Conservation (phyloP, 768 basidiomycete genomes). For the Leccinum obscurum region DNA sequence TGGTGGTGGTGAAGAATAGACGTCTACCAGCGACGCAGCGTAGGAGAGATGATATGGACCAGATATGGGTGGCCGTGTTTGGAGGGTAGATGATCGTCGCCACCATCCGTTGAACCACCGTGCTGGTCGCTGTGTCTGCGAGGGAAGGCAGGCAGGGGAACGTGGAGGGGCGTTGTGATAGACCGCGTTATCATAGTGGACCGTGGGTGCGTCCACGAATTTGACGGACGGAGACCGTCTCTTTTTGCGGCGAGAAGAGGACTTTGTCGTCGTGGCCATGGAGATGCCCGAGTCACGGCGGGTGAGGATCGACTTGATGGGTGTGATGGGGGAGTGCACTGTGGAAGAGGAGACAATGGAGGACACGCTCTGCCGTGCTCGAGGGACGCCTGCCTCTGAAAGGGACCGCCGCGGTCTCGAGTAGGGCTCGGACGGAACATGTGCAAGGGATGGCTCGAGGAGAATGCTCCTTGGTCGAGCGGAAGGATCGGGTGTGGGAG, state of each 20-base stretch:
- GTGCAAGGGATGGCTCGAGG: constrained; percentile 20
- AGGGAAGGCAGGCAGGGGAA: constrained; percentile 16
- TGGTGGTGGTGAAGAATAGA: constrained; percentile 15
- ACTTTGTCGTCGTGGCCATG: constrained; percentile 34
- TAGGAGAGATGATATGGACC: constrained; percentile 33
- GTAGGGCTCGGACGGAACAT: constrained; percentile 18
- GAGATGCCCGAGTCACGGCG: constrained; percentile 51
- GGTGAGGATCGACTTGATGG: constrained; percentile 59
- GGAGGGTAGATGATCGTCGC: constrained; percentile 18
- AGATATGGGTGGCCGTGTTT: constrained; percentile 31
- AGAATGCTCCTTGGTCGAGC: constrained; percentile 30
- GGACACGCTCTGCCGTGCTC: constrained; percentile 39
- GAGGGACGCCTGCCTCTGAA: constrained; percentile 22
- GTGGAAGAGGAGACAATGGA: constrained; percentile 39
- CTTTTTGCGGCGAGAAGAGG: constrained; percentile 25
- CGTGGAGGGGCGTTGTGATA: constrained; percentile 15
- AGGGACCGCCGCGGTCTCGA: constrained; percentile 22
- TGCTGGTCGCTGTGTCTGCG: constrained; percentile 7
- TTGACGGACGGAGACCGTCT: constrained; percentile 56
- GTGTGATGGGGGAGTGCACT: constrained; percentile 22
- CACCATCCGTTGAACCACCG: constrained; percentile 33
- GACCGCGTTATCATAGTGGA: constrained; percentile 43
- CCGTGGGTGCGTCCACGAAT: constrained; percentile 64
- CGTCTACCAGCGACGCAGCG: constrained; percentile 35
- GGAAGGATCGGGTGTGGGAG: constrained; percentile 19